Conservation (phyloP, 2,329 filamentous ascomycete genomes). For the Alternaria longipes region DNA sequence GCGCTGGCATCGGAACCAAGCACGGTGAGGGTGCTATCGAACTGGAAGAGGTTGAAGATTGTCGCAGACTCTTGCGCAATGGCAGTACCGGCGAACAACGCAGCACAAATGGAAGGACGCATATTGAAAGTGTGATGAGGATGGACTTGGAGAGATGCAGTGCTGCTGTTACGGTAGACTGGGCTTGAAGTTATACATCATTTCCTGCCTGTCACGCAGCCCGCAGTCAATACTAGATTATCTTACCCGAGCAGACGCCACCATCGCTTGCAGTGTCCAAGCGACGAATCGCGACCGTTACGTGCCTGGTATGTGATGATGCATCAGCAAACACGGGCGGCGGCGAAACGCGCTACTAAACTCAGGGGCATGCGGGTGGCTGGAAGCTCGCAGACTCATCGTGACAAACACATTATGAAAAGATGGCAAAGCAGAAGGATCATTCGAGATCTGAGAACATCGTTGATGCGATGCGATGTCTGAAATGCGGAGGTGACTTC, state of each 20-base stretch:
- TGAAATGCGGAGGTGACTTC: not conserved
- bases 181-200: not conserved
- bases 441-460: not conserved
- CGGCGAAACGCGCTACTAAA: slow-evolving; percentile 9
- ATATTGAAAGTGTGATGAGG: slow-evolving; percentile 18
- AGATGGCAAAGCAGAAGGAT: not conserved
- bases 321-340: slow-evolving; percentile 12
- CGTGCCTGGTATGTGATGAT: slow-evolving; percentile 11
- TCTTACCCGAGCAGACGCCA: not conserved
- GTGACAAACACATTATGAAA: slow-evolving; percentile 2
- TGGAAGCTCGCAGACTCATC: not conserved
- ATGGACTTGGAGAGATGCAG: not conserved
- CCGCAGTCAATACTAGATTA: not conserved
- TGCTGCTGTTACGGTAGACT: not conserved
- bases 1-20: slow-evolving; percentile 32
- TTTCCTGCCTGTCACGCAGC: not conserved
- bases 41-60: slow-evolving; percentile 26
- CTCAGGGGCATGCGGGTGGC: slow-evolving; percentile 8
- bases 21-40: slow-evolving; percentile 27
- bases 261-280: slow-evolving; percentile 1
- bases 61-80: slow-evolving; percentile 30
- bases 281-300: slow-evolving; percentile 6
- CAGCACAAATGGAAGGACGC: slow-evolving; percentile 27
- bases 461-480: not conserved
- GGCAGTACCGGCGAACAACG: slow-evolving; percentile 29